Percentiles rank a stretch among this genome's conserved stretches.
These are phyloP conservation scores for Clohesyomyces aquaticus DNA, from an alignment of 495 filamentous ascomycete genomes.

Conservation along the genomic window DNA sequence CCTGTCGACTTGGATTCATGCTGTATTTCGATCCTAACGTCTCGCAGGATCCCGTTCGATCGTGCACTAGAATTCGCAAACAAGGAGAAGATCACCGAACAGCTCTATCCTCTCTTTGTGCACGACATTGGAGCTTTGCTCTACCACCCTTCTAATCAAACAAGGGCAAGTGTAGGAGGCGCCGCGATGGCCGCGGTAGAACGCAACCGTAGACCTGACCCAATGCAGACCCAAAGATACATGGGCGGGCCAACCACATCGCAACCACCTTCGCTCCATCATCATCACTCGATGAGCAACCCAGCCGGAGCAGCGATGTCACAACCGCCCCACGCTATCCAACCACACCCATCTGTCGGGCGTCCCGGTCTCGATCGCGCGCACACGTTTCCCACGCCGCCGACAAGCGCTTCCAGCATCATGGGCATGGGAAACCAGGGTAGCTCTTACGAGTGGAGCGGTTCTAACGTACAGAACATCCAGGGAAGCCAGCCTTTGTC, in stretches of 20 bases:
- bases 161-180: slow-evolving; percentile 62
- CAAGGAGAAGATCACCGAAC: slow-evolving; percentile 98
- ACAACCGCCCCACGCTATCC: slow-evolving; percentile 68
- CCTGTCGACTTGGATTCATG: neutral
- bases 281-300: slow-evolving; percentile 75
- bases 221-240: slow-evolving; percentile 50
- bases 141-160: slow-evolving; percentile 91
- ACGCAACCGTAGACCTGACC: slow-evolving; percentile 64
- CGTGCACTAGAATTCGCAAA: slow-evolving; percentile 96
- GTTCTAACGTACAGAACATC: slow-evolving; percentile 66
- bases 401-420: slow-evolving; percentile 86
- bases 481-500: slow-evolving; percentile 74
- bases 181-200: slow-evolving; percentile 87
- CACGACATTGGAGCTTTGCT: slow-evolving; percentile 94
- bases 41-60: slow-evolving; percentile 90
- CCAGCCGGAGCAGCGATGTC: slow-evolving; percentile 66
- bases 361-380: slow-evolving; percentile 79
- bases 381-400: slow-evolving; percentile 91
- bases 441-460: slow-evolving; percentile 74
- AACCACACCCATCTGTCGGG: slow-evolving; percentile 69
- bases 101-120: slow-evolving; percentile 93
- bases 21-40: slow-evolving; percentile 24
- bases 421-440: slow-evolving; percentile 79
- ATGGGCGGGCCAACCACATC: slow-evolving; percentile 49
- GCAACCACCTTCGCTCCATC: slow-evolving; percentile 69